These are phyloP conservation scores for Xylariaceae sp. DNA, from an alignment of 2,329 filamentous ascomycete species.

Conservation along the genomic window DNA sequence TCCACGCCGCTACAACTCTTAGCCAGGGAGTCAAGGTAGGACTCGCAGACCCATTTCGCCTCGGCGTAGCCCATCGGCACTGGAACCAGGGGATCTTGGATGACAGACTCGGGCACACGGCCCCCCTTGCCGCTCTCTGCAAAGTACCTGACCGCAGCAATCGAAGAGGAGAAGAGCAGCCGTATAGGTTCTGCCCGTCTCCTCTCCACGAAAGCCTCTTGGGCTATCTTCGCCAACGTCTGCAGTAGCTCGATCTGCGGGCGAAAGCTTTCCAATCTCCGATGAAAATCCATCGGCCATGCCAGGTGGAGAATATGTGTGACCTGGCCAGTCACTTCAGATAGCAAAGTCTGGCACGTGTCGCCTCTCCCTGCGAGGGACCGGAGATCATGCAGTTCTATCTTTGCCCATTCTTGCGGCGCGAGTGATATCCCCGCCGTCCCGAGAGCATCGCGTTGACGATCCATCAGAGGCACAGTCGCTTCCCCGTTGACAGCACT, in stretches of 20 bases:
- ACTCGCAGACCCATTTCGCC: conserved; percentile 44
- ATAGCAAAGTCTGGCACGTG: background rate
- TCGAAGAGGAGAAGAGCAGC: conserved; percentile 30
- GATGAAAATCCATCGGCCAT: conserved; percentile 16
- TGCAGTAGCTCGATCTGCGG: conserved; percentile 7
- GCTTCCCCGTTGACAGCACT: background rate
- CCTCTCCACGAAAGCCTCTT: background rate
- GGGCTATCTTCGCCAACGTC: conserved; percentile 5
- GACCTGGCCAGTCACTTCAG: background rate
- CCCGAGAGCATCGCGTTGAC: conserved; percentile 7
- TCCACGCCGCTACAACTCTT: conserved; percentile 32
- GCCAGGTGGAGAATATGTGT: conserved; percentile 20
- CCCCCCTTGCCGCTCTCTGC: background rate
- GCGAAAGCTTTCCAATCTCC: conserved; percentile 7
- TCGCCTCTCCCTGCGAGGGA: background rate
- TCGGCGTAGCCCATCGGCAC: conserved; percentile 41
- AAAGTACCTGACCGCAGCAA: conserved; percentile 27
- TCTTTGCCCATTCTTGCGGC: conserved; percentile 7
- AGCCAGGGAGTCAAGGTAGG: conserved; percentile 38
- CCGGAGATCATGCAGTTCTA: background rate
- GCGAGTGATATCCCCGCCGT: conserved; percentile 8
- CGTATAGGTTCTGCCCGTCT: conserved; percentile 8
- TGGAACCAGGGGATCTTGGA: conserved; percentile 31
- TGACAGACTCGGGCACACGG: conserved; percentile 34
- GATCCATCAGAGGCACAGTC: conserved; percentile 1